These are phyloP conservation scores for Diospyros lotus DNA, from an alignment of 148 eudicot species.

Conservation along the genomic window DNA sequence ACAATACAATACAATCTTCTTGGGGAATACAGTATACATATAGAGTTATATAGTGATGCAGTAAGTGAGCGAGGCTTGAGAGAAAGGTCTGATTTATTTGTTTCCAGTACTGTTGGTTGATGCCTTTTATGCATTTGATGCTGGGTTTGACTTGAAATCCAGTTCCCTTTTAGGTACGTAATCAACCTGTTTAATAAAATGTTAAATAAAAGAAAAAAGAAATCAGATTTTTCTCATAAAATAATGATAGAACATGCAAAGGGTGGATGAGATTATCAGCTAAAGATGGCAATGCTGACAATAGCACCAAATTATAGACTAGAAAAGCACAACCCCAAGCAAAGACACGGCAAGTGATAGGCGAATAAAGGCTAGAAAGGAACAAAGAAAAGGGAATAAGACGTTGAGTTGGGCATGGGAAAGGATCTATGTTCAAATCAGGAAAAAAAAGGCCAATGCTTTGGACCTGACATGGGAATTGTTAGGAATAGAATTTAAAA, in stretches of 20 bases:
- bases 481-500: neutral
- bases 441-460: neutral
- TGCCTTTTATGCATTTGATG: neutral
- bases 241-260: neutral
- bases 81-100: neutral
- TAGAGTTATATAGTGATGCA: neutral
- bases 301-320: neutral
- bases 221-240: too few species aligned
- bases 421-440: conserved; percentile 1
- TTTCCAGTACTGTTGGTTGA: neutral
- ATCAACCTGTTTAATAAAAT: neutral
- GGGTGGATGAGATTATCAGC: neutral
- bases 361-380: neutral
- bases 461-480: conserved; percentile 2
- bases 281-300: neutral
- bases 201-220: neutral
- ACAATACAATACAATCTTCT: too few species aligned
- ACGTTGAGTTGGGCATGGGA: conserved; percentile 3
- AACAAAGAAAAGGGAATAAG: conserved; percentile 3
- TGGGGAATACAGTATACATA: too few species aligned
- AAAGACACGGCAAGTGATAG: conserved; percentile 5
- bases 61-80: neutral
- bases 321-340: neutral
- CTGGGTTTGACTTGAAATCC: neutral
- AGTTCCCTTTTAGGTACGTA: neutral